These are phyloP conservation scores for Ceraceosorus guamensis DNA, from an alignment of 1,284 basidiomycete genomes.

Conservation along the genomic window DNA sequence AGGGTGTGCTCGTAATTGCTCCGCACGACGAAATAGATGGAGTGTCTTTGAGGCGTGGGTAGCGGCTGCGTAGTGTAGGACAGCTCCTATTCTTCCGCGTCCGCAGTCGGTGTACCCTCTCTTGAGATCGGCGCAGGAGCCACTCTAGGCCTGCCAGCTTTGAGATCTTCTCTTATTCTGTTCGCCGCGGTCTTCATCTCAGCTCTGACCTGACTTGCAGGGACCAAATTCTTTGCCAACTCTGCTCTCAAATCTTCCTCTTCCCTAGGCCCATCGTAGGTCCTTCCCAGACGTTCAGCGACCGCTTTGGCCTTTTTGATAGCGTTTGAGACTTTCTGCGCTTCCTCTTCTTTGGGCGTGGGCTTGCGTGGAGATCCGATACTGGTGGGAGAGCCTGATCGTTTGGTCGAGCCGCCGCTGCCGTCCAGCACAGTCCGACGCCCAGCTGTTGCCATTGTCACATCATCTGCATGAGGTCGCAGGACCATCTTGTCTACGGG, in stretches of 20 bases:
- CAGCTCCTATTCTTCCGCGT: too few species aligned
- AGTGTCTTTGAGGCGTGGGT: too few species aligned
- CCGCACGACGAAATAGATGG: too few species aligned
- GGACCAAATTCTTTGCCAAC: too few species aligned
- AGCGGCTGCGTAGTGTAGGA: too few species aligned
- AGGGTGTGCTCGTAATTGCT: too few species aligned
- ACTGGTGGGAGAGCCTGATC: slow-evolving; percentile 2
- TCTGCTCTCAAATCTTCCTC: slow-evolving; percentile 36
- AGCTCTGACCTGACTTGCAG: slow-evolving; percentile 33
- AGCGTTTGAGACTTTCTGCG: slow-evolving; percentile 11
- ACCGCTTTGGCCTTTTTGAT: slow-evolving; percentile 31
- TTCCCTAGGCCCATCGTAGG: slow-evolving; percentile 29
- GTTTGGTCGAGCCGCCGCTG: slow-evolving; percentile 14
- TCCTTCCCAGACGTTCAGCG: slow-evolving; percentile 20
- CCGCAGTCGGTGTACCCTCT: too few species aligned
- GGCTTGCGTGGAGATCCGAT: slow-evolving; percentile 1
- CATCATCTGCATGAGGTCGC: slow-evolving; percentile 51
- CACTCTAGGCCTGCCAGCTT: not conserved
- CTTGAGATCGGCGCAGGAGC: too few species aligned
- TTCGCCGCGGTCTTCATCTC: slow-evolving; percentile 32
- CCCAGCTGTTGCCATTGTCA: slow-evolving; percentile 50
- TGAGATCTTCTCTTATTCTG: slow-evolving; percentile 24
- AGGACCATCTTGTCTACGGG: slow-evolving; percentile 59
- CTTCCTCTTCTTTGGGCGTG: slow-evolving; percentile 51
- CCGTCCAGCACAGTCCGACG: slow-evolving; percentile 45